Conservation (phyloP, 257 asterid species). For the Thymus mandschuricus region DNA sequence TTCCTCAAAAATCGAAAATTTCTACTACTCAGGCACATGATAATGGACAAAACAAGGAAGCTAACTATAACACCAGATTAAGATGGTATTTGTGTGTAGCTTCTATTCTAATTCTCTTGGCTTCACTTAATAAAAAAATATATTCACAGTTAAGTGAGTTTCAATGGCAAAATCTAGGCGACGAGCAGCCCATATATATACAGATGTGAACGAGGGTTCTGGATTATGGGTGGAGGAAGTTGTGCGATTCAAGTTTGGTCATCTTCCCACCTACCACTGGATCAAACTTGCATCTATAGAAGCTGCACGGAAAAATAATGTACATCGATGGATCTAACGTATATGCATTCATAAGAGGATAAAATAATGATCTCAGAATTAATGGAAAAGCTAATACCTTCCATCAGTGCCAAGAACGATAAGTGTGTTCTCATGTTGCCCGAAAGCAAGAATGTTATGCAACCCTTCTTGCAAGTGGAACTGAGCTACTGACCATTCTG, state of each 20-base stretch:
- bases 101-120: not conserved
- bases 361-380: not conserved
- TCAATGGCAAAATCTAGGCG: not conserved
- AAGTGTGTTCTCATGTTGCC: conserved; percentile 54
- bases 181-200: not conserved
- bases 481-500: conserved; percentile 67
- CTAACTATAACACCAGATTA: not conserved
- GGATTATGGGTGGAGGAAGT: conserved; percentile 45
- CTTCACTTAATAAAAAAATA: not conserved
- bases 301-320: conserved; percentile 37
- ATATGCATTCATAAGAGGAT: not conserved
- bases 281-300: conserved; percentile 53
- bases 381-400: conserved; percentile 38
- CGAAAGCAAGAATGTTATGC: conserved; percentile 53
- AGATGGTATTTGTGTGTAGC: not conserved
- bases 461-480: conserved; percentile 55
- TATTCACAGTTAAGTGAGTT: conserved; percentile 9
- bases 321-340: not conserved
- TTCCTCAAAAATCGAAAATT: not conserved
- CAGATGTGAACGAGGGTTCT: not conserved
- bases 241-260: conserved; percentile 52
- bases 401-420: conserved; percentile 56
- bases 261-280: conserved; percentile 59
- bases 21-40: not conserved
- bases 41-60: not conserved